A percentile compares a stretch with the other conserved stretches of the same genome.
phyloP scores from a whole-genome alignment of 78 protist species.

The Creolimax fragrantissima region DNA sequence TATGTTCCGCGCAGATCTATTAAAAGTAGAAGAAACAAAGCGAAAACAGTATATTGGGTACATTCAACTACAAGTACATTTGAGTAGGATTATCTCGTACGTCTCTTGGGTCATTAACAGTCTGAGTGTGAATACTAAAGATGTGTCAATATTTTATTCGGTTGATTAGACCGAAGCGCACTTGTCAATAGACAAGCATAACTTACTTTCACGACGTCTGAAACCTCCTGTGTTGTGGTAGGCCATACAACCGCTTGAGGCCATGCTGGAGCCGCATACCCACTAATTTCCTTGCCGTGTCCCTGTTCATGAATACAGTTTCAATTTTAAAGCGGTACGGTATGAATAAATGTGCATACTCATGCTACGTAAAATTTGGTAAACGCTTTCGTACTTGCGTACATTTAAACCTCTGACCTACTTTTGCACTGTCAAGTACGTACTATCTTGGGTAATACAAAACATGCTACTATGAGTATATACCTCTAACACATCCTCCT shows the following conservation, averaged over 20 bases:
- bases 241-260: conserved; percentile 8
- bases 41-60: too few species aligned
- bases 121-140: too few species aligned
- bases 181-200: too few species aligned
- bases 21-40: too few species aligned
- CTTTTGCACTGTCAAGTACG: neutral
- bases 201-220: neutral
- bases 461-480: neutral
- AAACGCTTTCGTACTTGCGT: neutral
- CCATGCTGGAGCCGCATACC: neutral
- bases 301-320: neutral
- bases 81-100: too few species aligned
- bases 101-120: too few species aligned
- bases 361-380: neutral
- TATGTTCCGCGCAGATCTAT: neutral
- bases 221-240: neutral
- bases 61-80: too few species aligned
- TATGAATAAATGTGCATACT: neutral
- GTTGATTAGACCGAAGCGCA: too few species aligned
- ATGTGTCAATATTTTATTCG: too few species aligned
- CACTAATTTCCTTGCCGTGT: conserved; percentile 1
- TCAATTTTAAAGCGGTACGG: too few species aligned
- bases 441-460: neutral
- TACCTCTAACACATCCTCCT: neutral
- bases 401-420: neutral